phyloP scores from a whole-genome alignment of 2,329 filamentous ascomycete genomes.

The Botrytis squamosa region DNA sequence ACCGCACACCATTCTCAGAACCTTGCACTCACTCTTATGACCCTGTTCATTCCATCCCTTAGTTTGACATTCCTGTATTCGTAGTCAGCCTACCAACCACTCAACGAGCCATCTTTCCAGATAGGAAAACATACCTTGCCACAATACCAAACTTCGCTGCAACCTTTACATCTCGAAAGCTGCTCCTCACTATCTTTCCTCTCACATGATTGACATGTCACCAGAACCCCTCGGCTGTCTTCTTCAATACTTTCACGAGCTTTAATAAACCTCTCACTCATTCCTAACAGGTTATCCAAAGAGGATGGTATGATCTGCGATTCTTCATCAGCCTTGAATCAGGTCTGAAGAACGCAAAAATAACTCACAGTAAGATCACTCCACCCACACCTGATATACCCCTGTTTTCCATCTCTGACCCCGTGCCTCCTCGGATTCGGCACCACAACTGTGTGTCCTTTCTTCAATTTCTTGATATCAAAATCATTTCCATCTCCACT shows the following conservation, averaged over 20 bases:
- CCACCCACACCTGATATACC: constrained; percentile 30
- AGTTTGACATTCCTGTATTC: constrained; percentile 33
- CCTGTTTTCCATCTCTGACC: constrained; percentile 32
- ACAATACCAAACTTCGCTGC: constrained; percentile 36
- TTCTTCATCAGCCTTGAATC: background rate
- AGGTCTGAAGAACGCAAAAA: background rate
- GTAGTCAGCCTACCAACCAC: background rate
- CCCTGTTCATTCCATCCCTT: constrained; percentile 34
- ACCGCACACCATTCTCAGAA: constrained; percentile 27
- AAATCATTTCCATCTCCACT: constrained; percentile 24
- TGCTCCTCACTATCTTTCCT: constrained; percentile 21
- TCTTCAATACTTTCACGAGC: constrained; percentile 1
- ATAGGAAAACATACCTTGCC: constrained; percentile 31
- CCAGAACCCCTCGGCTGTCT: background rate
- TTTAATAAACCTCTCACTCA: constrained; percentile 22
- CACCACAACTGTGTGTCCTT: constrained; percentile 30
- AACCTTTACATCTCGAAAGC: constrained; percentile 34
- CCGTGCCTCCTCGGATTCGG: constrained; percentile 28
- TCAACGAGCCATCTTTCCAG: background rate
- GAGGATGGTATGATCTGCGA: constrained; percentile 32
- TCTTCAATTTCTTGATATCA: constrained; percentile 32
- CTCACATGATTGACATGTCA: constrained; percentile 32
- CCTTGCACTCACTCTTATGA: constrained; percentile 36
- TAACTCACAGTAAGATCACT: constrained; percentile 24
- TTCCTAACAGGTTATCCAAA: constrained; percentile 28